A percentile compares a stretch with the other conserved stretches of the same genome.
These are phyloP conservation scores for Solanum chmielewskii DNA, from an alignment of 257 asterid genomes.

Conservation along the genomic window DNA sequence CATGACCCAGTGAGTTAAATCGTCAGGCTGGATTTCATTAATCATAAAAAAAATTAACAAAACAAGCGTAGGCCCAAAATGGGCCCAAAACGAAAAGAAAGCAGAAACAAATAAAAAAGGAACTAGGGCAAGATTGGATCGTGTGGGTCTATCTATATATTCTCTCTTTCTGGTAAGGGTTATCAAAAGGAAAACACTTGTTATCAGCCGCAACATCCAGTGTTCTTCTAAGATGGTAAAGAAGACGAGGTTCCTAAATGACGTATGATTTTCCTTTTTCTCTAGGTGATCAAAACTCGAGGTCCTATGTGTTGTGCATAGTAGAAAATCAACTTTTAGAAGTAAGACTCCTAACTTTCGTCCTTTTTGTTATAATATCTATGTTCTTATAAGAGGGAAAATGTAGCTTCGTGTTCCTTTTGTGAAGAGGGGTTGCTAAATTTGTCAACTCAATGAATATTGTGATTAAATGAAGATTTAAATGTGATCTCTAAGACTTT, in stretches of 20 bases:
- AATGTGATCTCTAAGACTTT: neutral
- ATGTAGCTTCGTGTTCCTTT: neutral
- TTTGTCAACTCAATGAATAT: neutral
- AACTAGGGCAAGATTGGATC: neutral
- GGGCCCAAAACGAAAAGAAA: neutral
- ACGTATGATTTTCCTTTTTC: no score
- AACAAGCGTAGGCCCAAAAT: neutral
- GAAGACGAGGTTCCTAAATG: no score
- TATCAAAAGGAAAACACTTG: neutral
- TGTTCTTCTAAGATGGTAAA: no score
- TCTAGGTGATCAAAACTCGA: no score
- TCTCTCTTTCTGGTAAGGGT: neutral
- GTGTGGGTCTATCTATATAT: neutral
- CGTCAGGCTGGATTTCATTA: neutral
- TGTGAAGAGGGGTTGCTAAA: no score
- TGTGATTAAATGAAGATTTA: neutral
- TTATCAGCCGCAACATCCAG: neutral
- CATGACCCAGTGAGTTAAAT: neutral
- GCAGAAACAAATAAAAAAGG: neutral
- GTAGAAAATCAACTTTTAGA: no score
- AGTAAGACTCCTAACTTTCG: no score
- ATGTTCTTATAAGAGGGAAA: neutral
- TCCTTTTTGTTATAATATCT: no score
- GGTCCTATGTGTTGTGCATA: no score
- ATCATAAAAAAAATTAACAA: neutral